Evolutionary conservation across 1,284 basidiomycete genomes (phyloP).

Genomic region (Cryptococcus sp.): DNA sequence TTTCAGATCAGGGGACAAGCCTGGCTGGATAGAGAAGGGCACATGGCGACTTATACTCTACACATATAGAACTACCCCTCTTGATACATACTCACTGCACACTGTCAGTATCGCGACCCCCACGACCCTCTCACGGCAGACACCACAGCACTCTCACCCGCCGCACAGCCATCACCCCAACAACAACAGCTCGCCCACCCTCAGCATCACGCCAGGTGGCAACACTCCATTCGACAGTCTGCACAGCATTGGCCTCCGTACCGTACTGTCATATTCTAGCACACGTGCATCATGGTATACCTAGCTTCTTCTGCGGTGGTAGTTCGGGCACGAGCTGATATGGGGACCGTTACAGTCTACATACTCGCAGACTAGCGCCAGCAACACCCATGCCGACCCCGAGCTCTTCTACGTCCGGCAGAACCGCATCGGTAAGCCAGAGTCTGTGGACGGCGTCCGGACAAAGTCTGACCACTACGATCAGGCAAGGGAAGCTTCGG

Average conservation of each 20-base stretch:
- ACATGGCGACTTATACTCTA: too few species aligned
- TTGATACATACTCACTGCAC: neutral
- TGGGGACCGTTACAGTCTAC: constrained; percentile 15
- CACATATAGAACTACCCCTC: neutral
- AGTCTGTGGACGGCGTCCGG: constrained; percentile 15
- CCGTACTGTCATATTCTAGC: neutral
- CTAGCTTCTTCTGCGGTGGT: neutral
- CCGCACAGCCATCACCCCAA: too few species aligned
- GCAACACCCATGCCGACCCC: constrained; percentile 60
- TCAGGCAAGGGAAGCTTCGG: constrained; percentile 93
- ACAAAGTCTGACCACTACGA: neutral
- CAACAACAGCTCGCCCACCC: too few species aligned
- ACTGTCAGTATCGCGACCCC: constrained; percentile 68
- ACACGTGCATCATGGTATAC: constrained; percentile 1
- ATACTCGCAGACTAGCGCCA: constrained; percentile 16
- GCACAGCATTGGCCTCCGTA: neutral
- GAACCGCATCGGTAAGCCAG: constrained; percentile 84
- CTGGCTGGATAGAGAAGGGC: too few species aligned
- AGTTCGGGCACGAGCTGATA: neutral
- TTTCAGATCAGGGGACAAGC: too few species aligned
- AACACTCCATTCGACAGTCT: too few species aligned
- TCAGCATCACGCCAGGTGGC: too few species aligned
- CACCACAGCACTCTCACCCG: neutral
- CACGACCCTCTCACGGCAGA: constrained; percentile 51
- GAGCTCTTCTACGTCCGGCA: constrained; percentile 94